Base-by-base conservation (phyloP, 352 stramenopile species). In the Phytophthora foliorum region DNA sequence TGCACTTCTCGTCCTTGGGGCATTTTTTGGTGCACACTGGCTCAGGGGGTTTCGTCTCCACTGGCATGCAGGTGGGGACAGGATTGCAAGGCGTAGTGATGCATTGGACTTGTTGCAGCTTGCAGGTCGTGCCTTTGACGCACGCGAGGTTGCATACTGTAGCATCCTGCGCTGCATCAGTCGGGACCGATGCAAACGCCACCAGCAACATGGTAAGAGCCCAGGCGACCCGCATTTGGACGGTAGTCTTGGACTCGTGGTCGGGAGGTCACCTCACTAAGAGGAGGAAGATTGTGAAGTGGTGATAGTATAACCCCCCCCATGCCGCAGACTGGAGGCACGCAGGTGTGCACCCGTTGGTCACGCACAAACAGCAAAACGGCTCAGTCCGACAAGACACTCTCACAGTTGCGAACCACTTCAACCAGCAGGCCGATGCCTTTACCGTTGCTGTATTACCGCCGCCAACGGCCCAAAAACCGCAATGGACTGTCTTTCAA, bases 351-450 rank as follows among this genome's bases (percentile, higher is more conserved):
- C 38, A 56, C 42, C 50, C 52, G 34, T 67, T 67, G 41, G 31
- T 67, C 39, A 57, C 17, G 36, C 61, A n/a, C 50, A 36, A 73
- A 73, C 50, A 69, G 51, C 58, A 69, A 60, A 63, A 72, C 32
- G 31, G 39, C 50, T 22, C 54, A 65, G 55, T 7, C 13, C 19
- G 45, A 55, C 31, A 63, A 58, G 51, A 36, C 42, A 25, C 24
- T 58, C 51, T 32, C 32, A 25, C 27, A 21, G 10, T 48, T 46
- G 22, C 10, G 8, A 16, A 46, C 31, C 21, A 38, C 53, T 50
- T 44, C 50, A 57, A 48, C 6, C 52, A 48, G 22, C 22, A 42
- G 21, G 11, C 14, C 4, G 14, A 5, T 17, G 31, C 51, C 51
- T 58, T 46, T 48, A 58, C 51, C 51, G 51, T 58, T 48, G 21